Percentiles rank a stretch among this genome's conserved stretches.
These are phyloP conservation scores for Kwoniella mangroviensis DNA, from an alignment of 768 basidiomycete genomes.

Conservation along the genomic window DNA sequence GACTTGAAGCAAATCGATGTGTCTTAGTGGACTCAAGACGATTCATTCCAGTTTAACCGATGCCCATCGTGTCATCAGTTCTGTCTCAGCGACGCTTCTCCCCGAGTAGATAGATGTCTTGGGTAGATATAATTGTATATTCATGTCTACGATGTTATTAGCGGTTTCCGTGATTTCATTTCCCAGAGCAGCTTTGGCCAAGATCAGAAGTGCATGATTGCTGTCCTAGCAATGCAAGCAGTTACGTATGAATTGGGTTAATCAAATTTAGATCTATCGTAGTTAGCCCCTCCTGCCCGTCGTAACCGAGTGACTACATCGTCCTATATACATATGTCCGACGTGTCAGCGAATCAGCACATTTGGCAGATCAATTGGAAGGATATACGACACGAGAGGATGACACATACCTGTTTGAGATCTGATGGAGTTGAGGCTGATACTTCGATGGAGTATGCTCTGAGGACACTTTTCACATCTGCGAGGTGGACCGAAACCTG, in stretches of 20 bases:
- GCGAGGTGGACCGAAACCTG: slow-evolving; percentile 91
- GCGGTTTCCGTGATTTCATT: too few relatives aligned
- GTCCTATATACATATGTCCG: slow-evolving; percentile 61
- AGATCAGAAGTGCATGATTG: background rate
- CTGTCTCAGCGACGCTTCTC: too few relatives aligned
- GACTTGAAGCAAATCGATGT: background rate
- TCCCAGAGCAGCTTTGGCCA: background rate
- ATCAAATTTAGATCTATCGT: slow-evolving; percentile 55
- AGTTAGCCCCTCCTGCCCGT: slow-evolving; percentile 67
- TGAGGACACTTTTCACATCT: slow-evolving; percentile 80
- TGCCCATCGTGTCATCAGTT: too few relatives aligned
- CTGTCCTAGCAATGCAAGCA: background rate
- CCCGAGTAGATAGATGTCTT: too few relatives aligned
- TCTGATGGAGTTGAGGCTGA: slow-evolving; percentile 81
- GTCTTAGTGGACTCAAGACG: background rate
- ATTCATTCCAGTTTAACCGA: too few relatives aligned
- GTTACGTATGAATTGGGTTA: slow-evolving; percentile 10
- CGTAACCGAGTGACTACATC: slow-evolving; percentile 79
- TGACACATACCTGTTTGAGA: slow-evolving; percentile 64
- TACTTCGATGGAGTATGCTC: slow-evolving; percentile 82
- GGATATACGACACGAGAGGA: too few relatives aligned
- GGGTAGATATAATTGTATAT: too few relatives aligned
- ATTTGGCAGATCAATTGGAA: too few relatives aligned
- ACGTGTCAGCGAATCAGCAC: too few relatives aligned
- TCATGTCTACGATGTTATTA: too few relatives aligned